Conservation (phyloP, 306 rosid genomes). For the Trifolium dubium region DNA sequence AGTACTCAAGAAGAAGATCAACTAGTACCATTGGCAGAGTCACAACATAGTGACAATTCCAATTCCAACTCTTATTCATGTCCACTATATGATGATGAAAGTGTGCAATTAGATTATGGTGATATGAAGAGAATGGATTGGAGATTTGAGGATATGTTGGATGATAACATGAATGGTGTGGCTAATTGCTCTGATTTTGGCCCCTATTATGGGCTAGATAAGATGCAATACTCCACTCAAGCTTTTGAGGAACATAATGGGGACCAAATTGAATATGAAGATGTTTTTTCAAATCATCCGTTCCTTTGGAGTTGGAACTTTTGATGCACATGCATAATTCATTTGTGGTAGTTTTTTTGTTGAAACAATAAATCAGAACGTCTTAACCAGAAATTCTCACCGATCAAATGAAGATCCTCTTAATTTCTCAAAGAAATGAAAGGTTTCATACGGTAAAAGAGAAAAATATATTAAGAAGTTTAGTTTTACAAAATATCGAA, state of each 20-base stretch:
- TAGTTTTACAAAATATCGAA: too few relatives aligned
- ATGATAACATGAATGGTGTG: constrained; percentile 43
- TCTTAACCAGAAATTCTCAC: too few relatives aligned
- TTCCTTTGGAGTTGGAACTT: constrained; percentile 73
- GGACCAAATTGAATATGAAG: constrained; percentile 32
- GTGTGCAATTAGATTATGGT: constrained; percentile 23
- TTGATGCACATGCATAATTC: background rate
- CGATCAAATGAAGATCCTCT: too few relatives aligned
- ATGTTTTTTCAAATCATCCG: constrained; percentile 49
- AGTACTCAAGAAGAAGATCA: constrained; percentile 10
- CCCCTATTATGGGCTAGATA: constrained; percentile 38
- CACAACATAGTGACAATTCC: background rate
- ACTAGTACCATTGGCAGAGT: background rate
- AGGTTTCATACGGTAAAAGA: too few relatives aligned
- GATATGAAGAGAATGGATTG: constrained; percentile 47
- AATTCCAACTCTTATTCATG: background rate
- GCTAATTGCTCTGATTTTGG: constrained; percentile 23
- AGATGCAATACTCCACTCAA: constrained; percentile 40
- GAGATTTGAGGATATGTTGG: constrained; percentile 53
- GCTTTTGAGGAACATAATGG: constrained; percentile 26
- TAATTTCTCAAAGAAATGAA: too few relatives aligned
- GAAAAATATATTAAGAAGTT: too few relatives aligned
- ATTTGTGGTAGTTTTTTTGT: background rate
- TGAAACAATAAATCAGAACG: background rate
- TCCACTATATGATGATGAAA: constrained; percentile 19